Base-by-base conservation (phyloP, 768 basidiomycete genomes). In the Mycena indigotica region DNA sequence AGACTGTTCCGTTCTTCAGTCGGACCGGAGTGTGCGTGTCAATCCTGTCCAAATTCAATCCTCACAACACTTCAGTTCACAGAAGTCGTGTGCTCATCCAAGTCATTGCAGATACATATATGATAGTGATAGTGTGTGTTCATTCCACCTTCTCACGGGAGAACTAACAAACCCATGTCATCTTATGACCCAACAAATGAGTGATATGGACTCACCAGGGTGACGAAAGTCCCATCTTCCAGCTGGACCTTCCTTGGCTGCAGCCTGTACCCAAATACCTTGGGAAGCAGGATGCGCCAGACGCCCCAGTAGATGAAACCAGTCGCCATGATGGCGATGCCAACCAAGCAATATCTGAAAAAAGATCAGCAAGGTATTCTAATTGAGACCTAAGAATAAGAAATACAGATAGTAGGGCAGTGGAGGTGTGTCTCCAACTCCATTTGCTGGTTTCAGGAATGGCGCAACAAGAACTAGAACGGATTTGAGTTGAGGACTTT, bases 401-500 rank as follows among this genome's bases (percentile, higher is more conserved):
- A 32, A 64, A 12, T 56, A 79, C 77, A 84, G 62, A 65, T 84
- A 85, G 57, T 85, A 85, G 2, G 84, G 83, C 30, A 86, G 63
- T 12, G 85, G 82, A 12, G 83, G 83, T 0, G 84, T 84, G 60
- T 86, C 84, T 13, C 84, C 85, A 0, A 81, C 75, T 17, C 77
- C 74, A 58, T 81, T 81, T 0, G 81, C 73, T 3, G 85, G 85
- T 23, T 62, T 77, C 4, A 86, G 50, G 73, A 84, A 86, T 0
- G 85, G 85, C 1, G 79, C 78, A 10, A 85, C 64, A 3, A 86
- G 71, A 6, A 87, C 84, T 80, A n/a, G 19, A 0, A 28, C 24
- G 6, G 19, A 3, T 12, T 1, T 30, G 46, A 52, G n/a, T 44
- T 8, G 6, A 15, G 8, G 23, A 23, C 41, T 13, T 23, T 13